phyloP scores from a whole-genome alignment of 352 stramenopile genomes.

The Phytophthora pisi region DNA sequence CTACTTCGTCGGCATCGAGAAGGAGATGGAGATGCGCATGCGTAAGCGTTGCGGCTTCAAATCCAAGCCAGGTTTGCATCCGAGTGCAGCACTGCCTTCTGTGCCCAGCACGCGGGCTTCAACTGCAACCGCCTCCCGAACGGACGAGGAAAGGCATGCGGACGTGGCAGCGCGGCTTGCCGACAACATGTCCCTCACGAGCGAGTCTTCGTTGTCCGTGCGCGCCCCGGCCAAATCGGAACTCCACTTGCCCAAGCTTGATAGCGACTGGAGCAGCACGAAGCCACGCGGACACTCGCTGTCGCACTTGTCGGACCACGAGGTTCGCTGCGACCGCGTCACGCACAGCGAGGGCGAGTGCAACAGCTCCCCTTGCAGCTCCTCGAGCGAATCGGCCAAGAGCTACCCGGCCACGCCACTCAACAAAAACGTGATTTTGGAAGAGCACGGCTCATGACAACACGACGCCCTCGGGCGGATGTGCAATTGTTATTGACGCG shows the following conservation, averaged over 20 bases:
- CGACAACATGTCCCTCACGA: slow-evolving; percentile 37
- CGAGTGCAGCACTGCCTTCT: slow-evolving; percentile 3
- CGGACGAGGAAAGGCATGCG: slow-evolving; percentile 34
- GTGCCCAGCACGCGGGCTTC: slow-evolving; percentile 4
- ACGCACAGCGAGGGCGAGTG: slow-evolving; percentile 53
- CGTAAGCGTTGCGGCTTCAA: slow-evolving; percentile 50
- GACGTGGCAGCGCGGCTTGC: slow-evolving; percentile 38
- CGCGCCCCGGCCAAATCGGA: slow-evolving; percentile 31
- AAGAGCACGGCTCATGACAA: slow-evolving; percentile 39
- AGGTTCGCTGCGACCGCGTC: slow-evolving; percentile 30
- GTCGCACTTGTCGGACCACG: slow-evolving; percentile 44
- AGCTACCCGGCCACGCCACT: slow-evolving; percentile 27
- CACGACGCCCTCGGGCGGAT: slow-evolving; percentile 23
- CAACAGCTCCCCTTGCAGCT: slow-evolving; percentile 48
- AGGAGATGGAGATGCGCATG: slow-evolving; percentile 75
- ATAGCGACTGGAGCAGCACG: slow-evolving; percentile 45
- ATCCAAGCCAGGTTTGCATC: slow-evolving; percentile 21
- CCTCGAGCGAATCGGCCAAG: slow-evolving; percentile 28
- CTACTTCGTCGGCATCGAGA: slow-evolving; percentile 83
- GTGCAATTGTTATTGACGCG: slow-evolving; percentile 29
- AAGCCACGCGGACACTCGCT: slow-evolving; percentile 56
- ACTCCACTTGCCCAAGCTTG: slow-evolving; percentile 32
- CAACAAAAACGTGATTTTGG: slow-evolving; percentile 32
- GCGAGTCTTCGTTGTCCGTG: slow-evolving; percentile 22
- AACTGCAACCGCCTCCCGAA: slow-evolving; percentile 3